These are phyloP conservation scores for Ceratocystis cubensis DNA, from an alignment of 2,329 filamentous ascomycete species.

Conservation along the genomic window DNA sequence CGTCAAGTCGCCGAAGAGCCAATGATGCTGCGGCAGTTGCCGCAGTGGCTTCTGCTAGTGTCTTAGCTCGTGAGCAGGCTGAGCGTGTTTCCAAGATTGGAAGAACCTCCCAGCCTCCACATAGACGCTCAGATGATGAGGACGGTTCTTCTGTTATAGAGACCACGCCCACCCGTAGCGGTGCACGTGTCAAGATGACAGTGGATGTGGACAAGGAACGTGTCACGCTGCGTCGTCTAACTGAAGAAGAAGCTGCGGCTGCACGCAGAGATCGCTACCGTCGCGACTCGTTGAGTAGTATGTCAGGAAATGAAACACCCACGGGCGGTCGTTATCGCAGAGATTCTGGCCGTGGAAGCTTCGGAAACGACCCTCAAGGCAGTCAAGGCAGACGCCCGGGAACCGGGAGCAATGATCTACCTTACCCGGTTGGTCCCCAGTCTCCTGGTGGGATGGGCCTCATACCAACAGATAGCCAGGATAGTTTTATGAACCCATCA, in stretches of 20 bases:
- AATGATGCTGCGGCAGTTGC: conserved; percentile 36
- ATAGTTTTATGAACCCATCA: conserved; percentile 38
- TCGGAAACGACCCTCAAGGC: conserved; percentile 15
- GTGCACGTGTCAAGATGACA: conserved; percentile 45
- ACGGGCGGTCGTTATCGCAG: conserved; percentile 40
- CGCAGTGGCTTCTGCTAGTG: conserved; percentile 37
- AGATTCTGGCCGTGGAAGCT: conserved; percentile 29
- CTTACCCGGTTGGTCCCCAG: conserved; percentile 41
- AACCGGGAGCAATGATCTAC: conserved; percentile 44
- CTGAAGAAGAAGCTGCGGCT: conserved; percentile 43
- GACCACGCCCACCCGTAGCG: conserved; percentile 33
- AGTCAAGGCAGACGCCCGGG: conserved; percentile 27
- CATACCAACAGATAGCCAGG: conserved; percentile 37
- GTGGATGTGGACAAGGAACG: conserved; percentile 42
- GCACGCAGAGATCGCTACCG: conserved; percentile 28
- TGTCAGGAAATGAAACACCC: conserved; percentile 45
- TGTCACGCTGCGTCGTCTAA: conserved; percentile 48
- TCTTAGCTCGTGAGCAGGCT: conserved; percentile 37
- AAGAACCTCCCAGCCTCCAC: conserved; percentile 18
- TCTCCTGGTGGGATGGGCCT: conserved; percentile 33
- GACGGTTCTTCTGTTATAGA: conserved; percentile 28
- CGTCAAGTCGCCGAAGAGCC: conserved; percentile 36
- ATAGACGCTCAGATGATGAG: conserved; percentile 19
- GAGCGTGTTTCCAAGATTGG: conserved; percentile 17
- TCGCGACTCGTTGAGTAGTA: conserved; percentile 42